Percentiles rank a stretch among this genome's conserved stretches.
Conservation (phyloP, 805 yeast genomes). For the Tetrapisispora namnaoensis region DNA sequence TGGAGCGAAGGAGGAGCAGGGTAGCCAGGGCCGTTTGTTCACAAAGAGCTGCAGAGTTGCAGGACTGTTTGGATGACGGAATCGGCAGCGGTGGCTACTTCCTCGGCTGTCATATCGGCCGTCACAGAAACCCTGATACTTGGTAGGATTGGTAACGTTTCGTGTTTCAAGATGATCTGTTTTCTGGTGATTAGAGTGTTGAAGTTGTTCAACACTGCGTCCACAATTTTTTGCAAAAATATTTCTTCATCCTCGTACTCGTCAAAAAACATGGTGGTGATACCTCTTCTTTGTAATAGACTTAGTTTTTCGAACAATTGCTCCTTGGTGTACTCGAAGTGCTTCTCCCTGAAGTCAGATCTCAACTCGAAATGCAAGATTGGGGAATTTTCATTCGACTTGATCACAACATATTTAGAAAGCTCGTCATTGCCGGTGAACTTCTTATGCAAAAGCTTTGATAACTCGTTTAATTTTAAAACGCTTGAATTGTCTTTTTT, state of each 20-base stretch:
- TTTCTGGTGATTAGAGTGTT: slow-evolving; percentile 56
- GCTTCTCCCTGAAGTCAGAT: slow-evolving; percentile 29
- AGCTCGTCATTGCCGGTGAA: slow-evolving; percentile 34
- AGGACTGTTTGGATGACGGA: slow-evolving; percentile 28
- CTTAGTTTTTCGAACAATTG: slow-evolving; percentile 19
- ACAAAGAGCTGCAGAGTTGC: slow-evolving; percentile 10
- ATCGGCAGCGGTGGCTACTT: slow-evolving; percentile 35
- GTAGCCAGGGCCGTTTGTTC: no score
- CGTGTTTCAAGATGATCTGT: slow-evolving; percentile 59
- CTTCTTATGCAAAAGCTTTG: slow-evolving; percentile 31
- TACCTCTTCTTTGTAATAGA: slow-evolving; percentile 25
- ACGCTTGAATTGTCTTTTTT: slow-evolving; percentile 31
- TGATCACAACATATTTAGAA: slow-evolving; percentile 36
- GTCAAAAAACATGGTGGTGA: slow-evolving; percentile 27
- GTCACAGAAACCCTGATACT: slow-evolving; percentile 45
- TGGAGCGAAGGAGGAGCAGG: no score
- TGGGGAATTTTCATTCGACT: slow-evolving; percentile 55
- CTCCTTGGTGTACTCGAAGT: slow-evolving; percentile 22
- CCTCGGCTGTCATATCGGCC: slow-evolving; percentile 36
- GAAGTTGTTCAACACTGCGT: slow-evolving; percentile 40
- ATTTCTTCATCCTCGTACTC: slow-evolving; percentile 41
- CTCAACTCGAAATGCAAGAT: slow-evolving; percentile 55
- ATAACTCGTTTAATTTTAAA: slow-evolving; percentile 32
- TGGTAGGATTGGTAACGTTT: slow-evolving; percentile 58
- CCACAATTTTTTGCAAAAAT: slow-evolving; percentile 58